Evolutionary conservation across 140 eudicot genomes (phyloP), one percentile per base, ranked within the genome.

Genomic region (Anethum foeniculum): DNA sequence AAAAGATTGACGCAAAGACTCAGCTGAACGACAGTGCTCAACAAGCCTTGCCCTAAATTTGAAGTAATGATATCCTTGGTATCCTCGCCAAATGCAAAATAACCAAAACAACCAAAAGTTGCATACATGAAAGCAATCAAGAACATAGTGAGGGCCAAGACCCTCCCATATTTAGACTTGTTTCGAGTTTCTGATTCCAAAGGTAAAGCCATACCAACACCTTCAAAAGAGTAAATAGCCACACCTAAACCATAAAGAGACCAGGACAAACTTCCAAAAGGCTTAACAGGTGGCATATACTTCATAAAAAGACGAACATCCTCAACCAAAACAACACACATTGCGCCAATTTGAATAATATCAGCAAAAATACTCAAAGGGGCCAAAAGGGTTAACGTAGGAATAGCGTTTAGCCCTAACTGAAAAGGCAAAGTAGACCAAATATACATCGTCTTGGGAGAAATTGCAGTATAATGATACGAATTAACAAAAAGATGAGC

Each of bases 351-450:
- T 23, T 94, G 96, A 25, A 94, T 87, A 12, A 94, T 82, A 68
- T 94, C 97, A 0, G 98, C 98, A 78, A 94, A 94, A 13, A 94
- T 94, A 72, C 97, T 92, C 84, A 94, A 74, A 5, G 98, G 98
- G 64, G 98, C 98, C 25, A 94, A 80, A 65, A 88, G 97, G 67
- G 98, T 94, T 36, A 94, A 71, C 0, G 97, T 88, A 0, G 97
- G 96, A 28, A 94, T 89, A 0, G 96, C 88, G 67, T 94, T 94
- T 38, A 94, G 47, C 32, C 93, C 98, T 38, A 94, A 83, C 36
- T 94, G 96, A 56, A 94, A 92, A 0, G 97, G 97, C n/a, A 94
- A 86, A 79, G 96, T 89, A 7, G 88, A 75, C 98, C 97, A 92
- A 46, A 94, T 85, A 76, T 87, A 94, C 30, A 88, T 68, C 0